Conservation (phyloP, 2,329 filamentous ascomycete species). For the Phaeosphaeria sp. region DNA sequence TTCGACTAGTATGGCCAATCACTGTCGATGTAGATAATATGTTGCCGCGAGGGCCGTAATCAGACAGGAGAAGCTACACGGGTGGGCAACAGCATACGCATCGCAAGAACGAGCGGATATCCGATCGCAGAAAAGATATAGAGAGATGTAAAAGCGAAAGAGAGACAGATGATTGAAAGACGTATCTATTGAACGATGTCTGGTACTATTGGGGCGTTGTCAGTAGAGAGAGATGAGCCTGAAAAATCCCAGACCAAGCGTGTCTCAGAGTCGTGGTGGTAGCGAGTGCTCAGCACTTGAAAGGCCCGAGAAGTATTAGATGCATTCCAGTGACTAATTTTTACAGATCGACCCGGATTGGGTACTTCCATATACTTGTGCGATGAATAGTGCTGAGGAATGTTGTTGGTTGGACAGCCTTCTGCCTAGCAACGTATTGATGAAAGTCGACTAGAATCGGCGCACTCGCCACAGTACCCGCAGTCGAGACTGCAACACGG, state of each 20-base stretch:
- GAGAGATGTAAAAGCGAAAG: conserved; percentile 7
- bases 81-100: background rate
- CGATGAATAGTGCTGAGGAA: conserved; percentile 19
- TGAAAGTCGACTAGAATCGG: background rate
- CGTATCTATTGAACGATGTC: background rate
- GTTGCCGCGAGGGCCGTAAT: background rate
- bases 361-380: conserved; percentile 22
- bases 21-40: background rate
- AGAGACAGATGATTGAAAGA: background rate
- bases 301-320: conserved; percentile 17
- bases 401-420: conserved; percentile 21
- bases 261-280: conserved; percentile 34
- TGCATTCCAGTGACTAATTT: conserved; percentile 22
- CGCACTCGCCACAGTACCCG: background rate
- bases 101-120: background rate
- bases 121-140: background rate
- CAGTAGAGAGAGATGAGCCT: conserved; percentile 24
- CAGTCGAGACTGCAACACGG: background rate
- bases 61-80: background rate
- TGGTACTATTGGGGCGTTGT: conserved; percentile 19
- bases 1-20: conserved; percentile 10
- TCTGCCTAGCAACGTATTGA: conserved; percentile 8
- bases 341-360: conserved; percentile 5
- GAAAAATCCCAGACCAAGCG: conserved; percentile 20
- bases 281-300: conserved; percentile 18